Conservation (phyloP, 2,329 filamentous ascomycete genomes). For the Phaeosphaeriaceae sp. region DNA sequence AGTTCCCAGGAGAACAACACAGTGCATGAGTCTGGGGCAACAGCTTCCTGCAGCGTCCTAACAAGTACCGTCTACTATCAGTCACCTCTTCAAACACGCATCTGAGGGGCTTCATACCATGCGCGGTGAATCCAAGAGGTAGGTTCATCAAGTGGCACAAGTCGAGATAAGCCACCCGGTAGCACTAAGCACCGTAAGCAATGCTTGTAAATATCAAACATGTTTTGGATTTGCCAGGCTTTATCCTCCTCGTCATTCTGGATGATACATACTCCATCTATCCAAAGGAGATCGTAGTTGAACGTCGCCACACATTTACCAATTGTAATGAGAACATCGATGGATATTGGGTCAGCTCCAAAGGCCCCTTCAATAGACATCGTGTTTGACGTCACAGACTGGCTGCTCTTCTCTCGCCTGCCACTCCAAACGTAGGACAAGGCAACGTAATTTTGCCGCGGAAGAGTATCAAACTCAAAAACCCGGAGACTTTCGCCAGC, state of each 20-base stretch:
- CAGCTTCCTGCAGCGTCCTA: conserved; percentile 26
- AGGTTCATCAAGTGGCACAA: conserved; percentile 11
- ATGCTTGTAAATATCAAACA: conserved; percentile 20
- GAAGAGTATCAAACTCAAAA: conserved; percentile 3
- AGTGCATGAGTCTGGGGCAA: conserved; percentile 13
- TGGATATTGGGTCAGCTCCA: conserved; percentile 8
- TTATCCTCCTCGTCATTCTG: conserved; percentile 16
- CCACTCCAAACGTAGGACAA: conserved; percentile 8
- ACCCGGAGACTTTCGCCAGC: conserved; percentile 2
- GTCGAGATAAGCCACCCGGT: conserved; percentile 21
- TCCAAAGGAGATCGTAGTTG: conserved; percentile 5
- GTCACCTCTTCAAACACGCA: not conserved
- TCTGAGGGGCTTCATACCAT: conserved; percentile 4
- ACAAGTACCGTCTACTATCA: not conserved
- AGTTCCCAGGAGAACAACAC: conserved; percentile 16
- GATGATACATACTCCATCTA: conserved; percentile 9
- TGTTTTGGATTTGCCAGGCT: conserved; percentile 26
- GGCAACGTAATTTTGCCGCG: conserved; percentile 1
- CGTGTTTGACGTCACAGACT: not conserved
- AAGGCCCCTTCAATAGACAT: conserved; percentile 5
- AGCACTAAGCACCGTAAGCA: conserved; percentile 22
- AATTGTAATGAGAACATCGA: conserved; percentile 2
- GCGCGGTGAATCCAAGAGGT: conserved; percentile 27
- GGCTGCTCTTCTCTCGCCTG: not conserved
- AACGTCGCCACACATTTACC: conserved; percentile 2